Conservation (phyloP, 441 rosid genomes). For the Codiaeum variegatum region DNA sequence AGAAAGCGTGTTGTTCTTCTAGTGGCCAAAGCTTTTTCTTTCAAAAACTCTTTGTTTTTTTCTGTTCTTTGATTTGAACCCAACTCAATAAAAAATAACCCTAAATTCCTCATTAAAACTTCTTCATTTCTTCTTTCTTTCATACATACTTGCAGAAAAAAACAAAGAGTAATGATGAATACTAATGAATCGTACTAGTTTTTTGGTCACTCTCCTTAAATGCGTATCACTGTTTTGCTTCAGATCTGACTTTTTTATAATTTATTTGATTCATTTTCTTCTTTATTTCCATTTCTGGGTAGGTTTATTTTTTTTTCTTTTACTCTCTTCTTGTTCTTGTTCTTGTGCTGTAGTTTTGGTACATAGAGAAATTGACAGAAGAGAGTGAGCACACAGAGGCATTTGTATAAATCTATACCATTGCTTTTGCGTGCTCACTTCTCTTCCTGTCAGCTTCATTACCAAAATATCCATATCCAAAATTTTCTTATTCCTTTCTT, state of each 20-base stretch:
- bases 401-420: conserved; percentile 54
- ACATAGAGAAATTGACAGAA: conserved; percentile 86
- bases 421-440: conserved; percentile 93
- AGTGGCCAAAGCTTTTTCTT: background rate
- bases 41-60: no score
- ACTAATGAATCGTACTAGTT: conserved; percentile 21
- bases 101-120: conserved; percentile 9
- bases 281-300: conserved; percentile 20
- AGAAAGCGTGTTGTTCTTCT: background rate
- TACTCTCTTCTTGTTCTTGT: background rate
- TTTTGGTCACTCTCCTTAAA: conserved; percentile 31
- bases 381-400: conserved; percentile 99
- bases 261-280: conserved; percentile 7
- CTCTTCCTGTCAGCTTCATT: conserved; percentile 81
- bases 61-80: background rate
- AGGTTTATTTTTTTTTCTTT: background rate
- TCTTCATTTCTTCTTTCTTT: background rate
- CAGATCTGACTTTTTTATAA: conserved; percentile 42
- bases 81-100: no score
- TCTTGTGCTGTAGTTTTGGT: conserved; percentile 18
- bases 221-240: conserved; percentile 23
- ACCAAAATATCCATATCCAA: conserved; percentile 23
- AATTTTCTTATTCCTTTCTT: background rate
- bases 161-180: background rate
- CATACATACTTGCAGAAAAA: conserved; percentile 2